Conservation (phyloP, 495 filamentous ascomycete genomes). For the Aspergillus avenaceus region DNA sequence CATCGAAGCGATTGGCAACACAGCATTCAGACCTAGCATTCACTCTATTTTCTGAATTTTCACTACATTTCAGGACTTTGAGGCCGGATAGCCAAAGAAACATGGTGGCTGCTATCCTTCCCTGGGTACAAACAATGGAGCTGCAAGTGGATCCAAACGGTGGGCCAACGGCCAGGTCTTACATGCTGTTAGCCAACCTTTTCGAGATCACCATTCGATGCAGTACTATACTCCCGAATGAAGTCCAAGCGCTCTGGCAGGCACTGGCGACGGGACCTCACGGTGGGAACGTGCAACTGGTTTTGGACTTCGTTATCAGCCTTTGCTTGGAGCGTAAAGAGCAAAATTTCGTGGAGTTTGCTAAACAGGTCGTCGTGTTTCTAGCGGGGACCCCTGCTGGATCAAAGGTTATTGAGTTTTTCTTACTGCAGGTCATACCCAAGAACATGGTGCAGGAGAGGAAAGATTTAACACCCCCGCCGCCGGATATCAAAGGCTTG, state of each 20-base stretch:
- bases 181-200: constrained; percentile 92
- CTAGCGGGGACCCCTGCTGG: constrained; percentile 87
- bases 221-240: constrained; percentile 82
- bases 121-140: constrained; percentile 94
- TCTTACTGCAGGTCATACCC: constrained; percentile 81
- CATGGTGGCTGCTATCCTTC: constrained; percentile 88
- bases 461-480: constrained; percentile 64
- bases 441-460: constrained; percentile 90
- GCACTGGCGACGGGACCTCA: constrained; percentile 90
- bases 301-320: constrained; percentile 92
- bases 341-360: constrained; percentile 95
- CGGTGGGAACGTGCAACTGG: constrained; percentile 89
- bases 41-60: constrained; percentile 91
- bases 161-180: constrained; percentile 82
- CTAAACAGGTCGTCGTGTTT: constrained; percentile 96
- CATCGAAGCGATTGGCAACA: constrained; percentile 83
- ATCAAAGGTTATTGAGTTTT: constrained; percentile 88
- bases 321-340: constrained; percentile 90
- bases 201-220: constrained; percentile 95
- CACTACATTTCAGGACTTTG: constrained; percentile 81
- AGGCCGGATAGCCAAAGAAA: constrained; percentile 79
- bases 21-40: constrained; percentile 87
- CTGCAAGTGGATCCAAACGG: constrained; percentile 92
- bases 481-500: constrained; percentile 67
- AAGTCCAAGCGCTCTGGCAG: constrained; percentile 97